Percentiles rank a stretch among this genome's conserved stretches.
Conservation (phyloP, 208 protist genomes). For the Crithidia expoeki region DNA sequence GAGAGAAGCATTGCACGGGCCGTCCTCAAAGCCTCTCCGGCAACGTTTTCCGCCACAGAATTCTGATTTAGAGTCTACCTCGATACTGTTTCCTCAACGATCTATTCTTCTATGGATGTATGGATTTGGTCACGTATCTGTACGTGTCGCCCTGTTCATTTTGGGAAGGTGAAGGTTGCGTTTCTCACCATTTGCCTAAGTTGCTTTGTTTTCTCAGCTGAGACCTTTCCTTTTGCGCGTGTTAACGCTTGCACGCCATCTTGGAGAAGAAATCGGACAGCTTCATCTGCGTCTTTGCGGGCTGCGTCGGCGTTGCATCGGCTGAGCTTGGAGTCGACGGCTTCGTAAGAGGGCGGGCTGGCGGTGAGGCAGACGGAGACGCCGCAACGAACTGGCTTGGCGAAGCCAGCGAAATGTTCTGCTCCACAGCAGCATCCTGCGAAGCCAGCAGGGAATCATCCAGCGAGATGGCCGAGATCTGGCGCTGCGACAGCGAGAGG, state of each 20-base stretch:
- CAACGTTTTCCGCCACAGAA: too few relatives aligned
- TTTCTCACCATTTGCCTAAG: too few relatives aligned
- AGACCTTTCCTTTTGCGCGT: too few relatives aligned
- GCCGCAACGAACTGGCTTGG: not conserved
- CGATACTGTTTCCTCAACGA: too few relatives aligned
- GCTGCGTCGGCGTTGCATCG: slow-evolving; percentile 4
- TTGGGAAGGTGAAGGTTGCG: too few relatives aligned
- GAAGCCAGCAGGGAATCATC: not conserved
- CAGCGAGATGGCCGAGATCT: not conserved
- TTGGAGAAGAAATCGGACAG: slow-evolving; percentile 86
- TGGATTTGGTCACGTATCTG: too few relatives aligned
- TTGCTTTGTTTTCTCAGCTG: too few relatives aligned
- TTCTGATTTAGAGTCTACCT: too few relatives aligned
- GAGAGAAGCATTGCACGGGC: too few relatives aligned
- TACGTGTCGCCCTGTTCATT: not conserved
- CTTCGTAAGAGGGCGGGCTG: not conserved
- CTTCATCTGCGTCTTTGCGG: slow-evolving; percentile 64
- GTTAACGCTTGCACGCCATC: slow-evolving; percentile 70
- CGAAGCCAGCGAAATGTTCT: not conserved
- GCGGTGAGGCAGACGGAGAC: slow-evolving; percentile 3
- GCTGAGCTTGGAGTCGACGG: not conserved
- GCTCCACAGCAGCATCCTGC: not conserved
- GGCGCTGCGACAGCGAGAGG: slow-evolving; percentile 13
- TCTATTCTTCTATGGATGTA: too few relatives aligned
- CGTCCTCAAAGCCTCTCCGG: too few relatives aligned